Conservation (phyloP, 2,329 filamentous ascomycete species). For the Pezizomycotina sp. region DNA sequence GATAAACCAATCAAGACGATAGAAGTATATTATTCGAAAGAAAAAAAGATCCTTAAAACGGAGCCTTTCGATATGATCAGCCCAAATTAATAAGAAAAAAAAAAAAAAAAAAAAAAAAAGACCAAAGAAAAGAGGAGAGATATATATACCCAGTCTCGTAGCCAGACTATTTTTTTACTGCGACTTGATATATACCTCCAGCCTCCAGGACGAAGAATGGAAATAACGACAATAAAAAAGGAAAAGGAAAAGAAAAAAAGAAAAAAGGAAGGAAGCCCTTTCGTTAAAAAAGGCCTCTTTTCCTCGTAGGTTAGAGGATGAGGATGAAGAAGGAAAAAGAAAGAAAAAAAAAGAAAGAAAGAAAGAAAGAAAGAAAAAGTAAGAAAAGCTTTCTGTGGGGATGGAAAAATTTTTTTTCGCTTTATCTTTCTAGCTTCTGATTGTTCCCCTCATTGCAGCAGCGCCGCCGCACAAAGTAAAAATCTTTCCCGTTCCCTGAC, state of each 20-base stretch:
- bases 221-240: too few relatives aligned
- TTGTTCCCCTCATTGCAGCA: neutral
- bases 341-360: constrained; percentile 3
- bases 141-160: too few relatives aligned
- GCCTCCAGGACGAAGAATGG: too few relatives aligned
- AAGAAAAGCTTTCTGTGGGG: constrained; percentile 15
- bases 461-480: neutral
- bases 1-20: too few relatives aligned
- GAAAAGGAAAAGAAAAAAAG: too few relatives aligned
- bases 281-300: constrained; percentile 1
- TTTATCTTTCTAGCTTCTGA: neutral
- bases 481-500: neutral
- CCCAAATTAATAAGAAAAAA: neutral
- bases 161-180: too few relatives aligned
- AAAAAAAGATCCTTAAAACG: too few relatives aligned
- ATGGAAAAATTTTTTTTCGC: neutral
- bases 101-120: constrained; percentile 8
- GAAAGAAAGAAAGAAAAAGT: constrained; percentile 3
- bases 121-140: neutral
- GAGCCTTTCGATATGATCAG: too few relatives aligned
- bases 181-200: too few relatives aligned
- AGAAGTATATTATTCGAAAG: too few relatives aligned
- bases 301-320: constrained; percentile 1
- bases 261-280: too few relatives aligned
- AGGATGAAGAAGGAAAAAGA: neutral